These are phyloP conservation scores for Pichia ethanolica DNA, from an alignment of 805 yeast species.

Conservation along the genomic window DNA sequence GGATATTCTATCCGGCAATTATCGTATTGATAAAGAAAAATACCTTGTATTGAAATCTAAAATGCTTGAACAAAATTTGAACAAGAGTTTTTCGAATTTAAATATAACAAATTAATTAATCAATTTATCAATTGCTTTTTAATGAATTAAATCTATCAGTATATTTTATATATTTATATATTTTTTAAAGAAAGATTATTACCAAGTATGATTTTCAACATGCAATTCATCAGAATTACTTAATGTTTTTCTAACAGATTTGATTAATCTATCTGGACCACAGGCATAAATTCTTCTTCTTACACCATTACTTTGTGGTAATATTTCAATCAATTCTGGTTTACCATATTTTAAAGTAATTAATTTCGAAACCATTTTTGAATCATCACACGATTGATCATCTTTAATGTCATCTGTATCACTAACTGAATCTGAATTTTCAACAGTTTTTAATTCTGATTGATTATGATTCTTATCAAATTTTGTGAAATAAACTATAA, in stretches of 20 bases:
- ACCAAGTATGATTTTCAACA: conserved; percentile 7
- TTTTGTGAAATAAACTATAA: conserved; percentile 7
- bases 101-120: too few species aligned
- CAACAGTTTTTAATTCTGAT: too few species aligned
- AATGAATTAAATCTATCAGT: too few species aligned
- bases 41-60: too few species aligned
- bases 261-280: conserved; percentile 1
- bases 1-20: too few species aligned
- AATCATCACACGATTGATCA: not conserved
- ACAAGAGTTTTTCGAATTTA: too few species aligned
- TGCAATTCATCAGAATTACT: conserved; percentile 1
- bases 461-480: not conserved
- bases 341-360: conserved; percentile 1
- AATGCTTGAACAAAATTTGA: too few species aligned
- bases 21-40: too few species aligned
- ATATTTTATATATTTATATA: not conserved
- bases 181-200: not conserved
- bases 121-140: too few species aligned
- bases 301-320: not conserved
- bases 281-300: conserved; percentile 7
- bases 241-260: not conserved
- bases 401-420: not conserved
- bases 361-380: not conserved
- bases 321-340: conserved; percentile 1
- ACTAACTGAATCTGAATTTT: too few species aligned